These are phyloP conservation scores for Emmonsiellopsis sp. DNA, from an alignment of 2,329 filamentous ascomycete genomes.

Conservation along the genomic window DNA sequence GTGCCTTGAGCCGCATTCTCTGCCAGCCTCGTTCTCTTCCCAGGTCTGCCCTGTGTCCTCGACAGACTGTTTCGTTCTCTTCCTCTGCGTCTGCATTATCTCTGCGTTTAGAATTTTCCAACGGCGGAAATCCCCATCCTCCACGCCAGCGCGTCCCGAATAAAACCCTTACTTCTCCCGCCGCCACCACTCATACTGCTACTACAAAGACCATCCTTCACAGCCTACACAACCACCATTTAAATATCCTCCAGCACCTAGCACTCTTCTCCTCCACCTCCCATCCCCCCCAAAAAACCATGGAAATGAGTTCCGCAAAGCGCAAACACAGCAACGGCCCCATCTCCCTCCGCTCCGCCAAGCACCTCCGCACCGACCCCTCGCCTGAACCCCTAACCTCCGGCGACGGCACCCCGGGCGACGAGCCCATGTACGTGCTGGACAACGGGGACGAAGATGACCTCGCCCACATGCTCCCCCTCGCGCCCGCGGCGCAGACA, in stretches of 20 bases:
- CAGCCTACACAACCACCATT: background rate
- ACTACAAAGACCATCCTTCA: background rate
- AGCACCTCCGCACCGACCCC: constrained; percentile 45
- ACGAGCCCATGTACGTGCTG: constrained; percentile 31
- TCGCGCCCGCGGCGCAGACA: constrained; percentile 5
- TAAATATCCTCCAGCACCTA: background rate
- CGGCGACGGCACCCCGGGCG: constrained; percentile 33
- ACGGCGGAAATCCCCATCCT: background rate
- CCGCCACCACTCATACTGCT: background rate
- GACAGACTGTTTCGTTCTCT: no score
- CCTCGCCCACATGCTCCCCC: constrained; percentile 25
- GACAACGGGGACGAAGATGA: constrained; percentile 38
- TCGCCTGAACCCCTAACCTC: constrained; percentile 26
- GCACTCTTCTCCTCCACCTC: constrained; percentile 6
- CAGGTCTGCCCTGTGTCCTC: no score
- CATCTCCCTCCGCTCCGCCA: constrained; percentile 43
- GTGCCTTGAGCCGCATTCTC: no score
- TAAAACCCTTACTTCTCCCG: background rate
- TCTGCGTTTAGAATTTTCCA: no score
- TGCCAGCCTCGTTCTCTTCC: no score
- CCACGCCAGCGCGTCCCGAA: background rate
- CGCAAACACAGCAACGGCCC: constrained; percentile 45
- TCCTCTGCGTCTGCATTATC: no score
- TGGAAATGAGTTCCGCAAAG: constrained; percentile 46
- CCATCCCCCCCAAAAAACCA: constrained; percentile 16